phyloP scores from a whole-genome alignment of 768 basidiomycete genomes.

The Melanogaster broomeanus region DNA sequence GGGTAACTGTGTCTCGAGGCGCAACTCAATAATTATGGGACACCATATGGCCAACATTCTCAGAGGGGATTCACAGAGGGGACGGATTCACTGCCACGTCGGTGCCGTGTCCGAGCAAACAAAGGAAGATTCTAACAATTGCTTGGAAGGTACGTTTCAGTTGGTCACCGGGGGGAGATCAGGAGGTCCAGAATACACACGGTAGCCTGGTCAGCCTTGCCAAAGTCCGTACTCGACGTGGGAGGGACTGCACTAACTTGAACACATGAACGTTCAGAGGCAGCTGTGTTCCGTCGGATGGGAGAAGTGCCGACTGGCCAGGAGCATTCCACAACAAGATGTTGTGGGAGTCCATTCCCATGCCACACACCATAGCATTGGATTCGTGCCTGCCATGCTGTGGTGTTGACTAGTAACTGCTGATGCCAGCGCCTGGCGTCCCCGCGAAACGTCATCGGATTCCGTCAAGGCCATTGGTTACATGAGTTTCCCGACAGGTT shows the following conservation, averaged over 20 bases:
- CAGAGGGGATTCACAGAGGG: no score
- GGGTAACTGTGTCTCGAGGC: no score
- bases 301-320: neutral
- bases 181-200: conserved; percentile 5
- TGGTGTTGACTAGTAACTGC: neutral
- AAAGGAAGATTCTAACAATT: no score
- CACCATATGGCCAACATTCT: no score
- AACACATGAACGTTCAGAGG: neutral
- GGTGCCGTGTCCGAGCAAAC: conserved; percentile 10
- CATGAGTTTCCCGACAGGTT: neutral
- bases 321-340: neutral
- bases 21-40: no score
- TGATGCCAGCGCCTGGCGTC: neutral
- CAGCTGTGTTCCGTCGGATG: conserved; percentile 4
- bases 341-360: conserved; percentile 10
- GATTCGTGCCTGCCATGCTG: neutral
- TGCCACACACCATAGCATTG: conserved; percentile 2
- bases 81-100: conserved; percentile 9
- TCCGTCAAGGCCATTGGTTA: neutral
- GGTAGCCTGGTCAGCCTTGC: neutral
- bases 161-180: conserved; percentile 6
- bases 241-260: no score
- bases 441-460: conserved; percentile 2
- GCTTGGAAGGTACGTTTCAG: no score
- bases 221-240: conserved; percentile 15